Evolutionary conservation across 768 basidiomycete genomes (phyloP).

Genomic region (Leccinum aurantiacum): DNA sequence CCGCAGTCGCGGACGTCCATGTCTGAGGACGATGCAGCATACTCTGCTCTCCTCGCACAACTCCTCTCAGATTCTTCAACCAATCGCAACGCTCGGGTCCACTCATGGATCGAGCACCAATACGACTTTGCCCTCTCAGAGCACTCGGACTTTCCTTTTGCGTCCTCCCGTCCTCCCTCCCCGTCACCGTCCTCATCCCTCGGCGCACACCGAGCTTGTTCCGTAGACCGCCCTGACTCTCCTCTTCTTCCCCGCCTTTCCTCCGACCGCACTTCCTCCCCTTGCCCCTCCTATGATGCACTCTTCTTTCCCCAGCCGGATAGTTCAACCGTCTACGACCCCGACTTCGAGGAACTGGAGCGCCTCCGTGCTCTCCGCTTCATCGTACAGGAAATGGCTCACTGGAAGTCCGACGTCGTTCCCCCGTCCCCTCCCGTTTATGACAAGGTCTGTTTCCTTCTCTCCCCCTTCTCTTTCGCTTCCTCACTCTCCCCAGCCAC

Average conservation of each 20-base stretch:
- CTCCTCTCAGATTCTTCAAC: conserved; percentile 25
- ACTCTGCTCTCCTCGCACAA: conserved; percentile 30
- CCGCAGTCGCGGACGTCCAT: conserved; percentile 10
- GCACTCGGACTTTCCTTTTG: conserved; percentile 6
- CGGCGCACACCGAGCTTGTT: conserved; percentile 24
- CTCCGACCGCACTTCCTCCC: conserved; percentile 24
- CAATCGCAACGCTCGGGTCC: conserved; percentile 30
- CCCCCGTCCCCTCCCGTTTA: neutral
- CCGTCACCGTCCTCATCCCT: conserved; percentile 35
- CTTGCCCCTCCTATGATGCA: conserved; percentile 34
- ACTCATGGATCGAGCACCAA: conserved; percentile 38
- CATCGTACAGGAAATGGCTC: conserved; percentile 38
- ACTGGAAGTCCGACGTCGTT: conserved; percentile 18
- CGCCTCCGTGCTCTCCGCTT: conserved; percentile 37
- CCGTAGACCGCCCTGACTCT: conserved; percentile 31
- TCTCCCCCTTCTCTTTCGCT: neutral
- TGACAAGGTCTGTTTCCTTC: conserved; percentile 15
- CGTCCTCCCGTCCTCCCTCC: conserved; percentile 21
- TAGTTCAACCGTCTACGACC: conserved; percentile 3
- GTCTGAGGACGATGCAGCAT: conserved; percentile 34
- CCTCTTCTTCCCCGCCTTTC: conserved; percentile 31
- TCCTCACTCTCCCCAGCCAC: conserved; percentile 12
- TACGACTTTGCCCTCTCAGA: conserved; percentile 36
- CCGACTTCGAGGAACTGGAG: conserved; percentile 29
- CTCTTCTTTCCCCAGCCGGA: conserved; percentile 33